These are phyloP conservation scores for Fusarium scirpi DNA, from an alignment of 2,329 filamentous ascomycete genomes.

Conservation along the genomic window DNA sequence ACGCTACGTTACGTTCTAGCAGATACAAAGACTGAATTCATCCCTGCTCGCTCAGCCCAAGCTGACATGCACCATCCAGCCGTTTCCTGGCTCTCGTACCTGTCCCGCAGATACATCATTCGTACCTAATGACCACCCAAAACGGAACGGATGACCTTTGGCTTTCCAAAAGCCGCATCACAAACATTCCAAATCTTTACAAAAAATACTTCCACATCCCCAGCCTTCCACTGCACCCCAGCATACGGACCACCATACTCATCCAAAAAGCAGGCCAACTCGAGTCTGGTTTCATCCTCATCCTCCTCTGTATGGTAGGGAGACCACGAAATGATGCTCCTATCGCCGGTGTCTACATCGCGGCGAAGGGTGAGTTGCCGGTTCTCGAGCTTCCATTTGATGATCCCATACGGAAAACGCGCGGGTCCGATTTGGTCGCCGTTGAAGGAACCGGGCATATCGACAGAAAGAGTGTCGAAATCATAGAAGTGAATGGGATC, in stretches of 20 bases:
- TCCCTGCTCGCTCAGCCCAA: too few relatives aligned
- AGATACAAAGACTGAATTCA: too few relatives aligned
- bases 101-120: background rate
- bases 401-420: background rate
- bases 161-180: background rate
- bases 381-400: background rate
- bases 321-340: background rate
- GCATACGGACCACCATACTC: background rate
- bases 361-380: background rate
- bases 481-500: background rate
- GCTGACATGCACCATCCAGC: too few relatives aligned
- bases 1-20: too few relatives aligned
- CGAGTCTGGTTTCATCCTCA: accelerated
- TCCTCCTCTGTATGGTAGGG: background rate
- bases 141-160: background rate
- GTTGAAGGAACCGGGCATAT: background rate
- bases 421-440: background rate
- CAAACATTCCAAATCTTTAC: background rate
- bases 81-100: background rate
- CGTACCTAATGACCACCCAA: too few relatives aligned
- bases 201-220: background rate
- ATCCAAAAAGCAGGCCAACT: background rate
- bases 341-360: background rate
- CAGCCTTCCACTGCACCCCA: background rate
- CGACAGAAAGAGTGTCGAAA: background rate